These are phyloP conservation scores for Pilaira anomala DNA, from an alignment of 192 early-diverging fungal species.

Conservation along the genomic window DNA sequence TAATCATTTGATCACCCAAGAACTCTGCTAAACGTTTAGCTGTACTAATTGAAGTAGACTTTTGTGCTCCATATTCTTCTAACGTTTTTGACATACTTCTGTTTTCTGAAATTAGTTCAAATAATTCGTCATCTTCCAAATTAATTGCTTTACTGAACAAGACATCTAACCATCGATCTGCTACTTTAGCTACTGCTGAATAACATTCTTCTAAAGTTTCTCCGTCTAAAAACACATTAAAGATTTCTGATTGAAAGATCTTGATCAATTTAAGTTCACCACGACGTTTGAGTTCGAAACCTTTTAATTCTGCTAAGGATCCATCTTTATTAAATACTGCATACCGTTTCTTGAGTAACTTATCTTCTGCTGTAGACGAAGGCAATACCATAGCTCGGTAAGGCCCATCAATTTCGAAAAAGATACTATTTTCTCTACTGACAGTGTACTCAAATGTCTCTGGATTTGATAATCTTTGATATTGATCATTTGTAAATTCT, in stretches of 20 bases:
- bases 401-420: conserved; percentile 98
- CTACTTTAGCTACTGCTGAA: conserved; percentile 78
- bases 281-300: conserved; percentile 98
- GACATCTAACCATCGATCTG: conserved; percentile 94
- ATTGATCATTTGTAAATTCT: conserved; percentile 97
- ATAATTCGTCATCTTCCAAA: conserved; percentile 82
- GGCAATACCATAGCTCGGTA: conserved; percentile 98
- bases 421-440: conserved; percentile 92
- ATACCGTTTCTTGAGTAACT: conserved; percentile 96
- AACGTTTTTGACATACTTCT: conserved; percentile 93
- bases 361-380: conserved; percentile 91
- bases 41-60: conserved; percentile 93
- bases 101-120: conserved; percentile 97
- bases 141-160: conserved; percentile 80
- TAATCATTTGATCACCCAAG: conserved; percentile 96
- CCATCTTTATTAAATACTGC: conserved; percentile 98
- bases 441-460: conserved; percentile 60
- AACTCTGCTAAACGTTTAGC: conserved; percentile 95
- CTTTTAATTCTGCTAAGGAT: conserved; percentile 92
- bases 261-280: conserved; percentile 99
- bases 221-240: conserved; percentile 91
- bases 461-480: conserved; percentile 72
- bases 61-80: conserved; percentile 90
- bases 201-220: conserved; percentile 86
- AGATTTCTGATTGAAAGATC: conserved; percentile 93